phyloP scores from a whole-genome alignment of 768 basidiomycete species.

The Leccinum boreale region DNA sequence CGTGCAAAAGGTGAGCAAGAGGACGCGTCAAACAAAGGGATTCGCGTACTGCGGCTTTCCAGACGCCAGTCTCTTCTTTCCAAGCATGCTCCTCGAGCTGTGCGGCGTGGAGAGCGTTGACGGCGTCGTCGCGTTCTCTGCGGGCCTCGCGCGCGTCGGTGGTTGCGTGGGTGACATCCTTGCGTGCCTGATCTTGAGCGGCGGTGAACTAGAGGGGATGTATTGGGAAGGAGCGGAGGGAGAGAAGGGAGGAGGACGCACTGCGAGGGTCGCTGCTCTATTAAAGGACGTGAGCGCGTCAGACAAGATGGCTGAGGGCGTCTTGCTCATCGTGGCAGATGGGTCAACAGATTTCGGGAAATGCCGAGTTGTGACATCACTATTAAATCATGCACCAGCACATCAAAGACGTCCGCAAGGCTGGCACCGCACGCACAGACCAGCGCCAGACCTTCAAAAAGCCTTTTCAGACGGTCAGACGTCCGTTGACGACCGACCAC shows the following conservation, averaged over 20 bases:
- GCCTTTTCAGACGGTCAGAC: conserved; percentile 24
- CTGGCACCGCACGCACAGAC: conserved; percentile 8
- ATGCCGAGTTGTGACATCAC: conserved; percentile 12
- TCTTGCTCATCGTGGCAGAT: conserved; percentile 26
- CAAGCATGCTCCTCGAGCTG: conserved; percentile 46
- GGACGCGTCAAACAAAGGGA: conserved; percentile 8
- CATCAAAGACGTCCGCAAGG: conserved; percentile 10
- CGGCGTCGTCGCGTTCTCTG: conserved; percentile 46
- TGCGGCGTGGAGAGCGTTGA: conserved; percentile 43
- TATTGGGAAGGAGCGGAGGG: not conserved
- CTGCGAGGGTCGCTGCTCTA: conserved; percentile 39
- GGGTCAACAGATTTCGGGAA: conserved; percentile 21
- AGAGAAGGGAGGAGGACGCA: conserved; percentile 19
- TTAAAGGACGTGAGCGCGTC: conserved; percentile 42
- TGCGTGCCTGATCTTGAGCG: conserved; percentile 53
- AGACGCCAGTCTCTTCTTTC: conserved; percentile 40
- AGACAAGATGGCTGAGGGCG: conserved; percentile 36
- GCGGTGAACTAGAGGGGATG: conserved; percentile 43
- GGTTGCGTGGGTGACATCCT: conserved; percentile 48
- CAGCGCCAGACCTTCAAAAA: conserved; percentile 27
- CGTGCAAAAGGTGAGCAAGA: conserved; percentile 2
- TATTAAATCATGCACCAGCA: not conserved
- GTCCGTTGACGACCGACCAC: conserved; percentile 24
- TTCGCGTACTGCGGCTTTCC: conserved; percentile 48
- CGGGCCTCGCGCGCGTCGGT: conserved; percentile 47